Evolutionary conservation across 129 eudicot species (phyloP), one percentile per base, ranked within the genome.

Genomic region (Tanacetum coccineum): DNA sequence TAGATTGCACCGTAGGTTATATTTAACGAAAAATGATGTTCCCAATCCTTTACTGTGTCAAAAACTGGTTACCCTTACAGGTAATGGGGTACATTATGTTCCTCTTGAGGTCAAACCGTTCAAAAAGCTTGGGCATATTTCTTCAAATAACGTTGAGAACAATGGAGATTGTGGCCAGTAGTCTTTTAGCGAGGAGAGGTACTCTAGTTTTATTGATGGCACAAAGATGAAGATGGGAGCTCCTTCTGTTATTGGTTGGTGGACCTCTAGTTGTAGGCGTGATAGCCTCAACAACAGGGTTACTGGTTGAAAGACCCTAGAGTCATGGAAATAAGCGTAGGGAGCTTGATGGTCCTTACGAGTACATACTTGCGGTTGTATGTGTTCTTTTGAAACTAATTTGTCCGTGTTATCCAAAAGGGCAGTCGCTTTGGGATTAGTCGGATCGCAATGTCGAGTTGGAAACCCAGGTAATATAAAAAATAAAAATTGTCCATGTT

Each of bases 271-370:
- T 9, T n/a, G 76, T 3, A 68, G 68, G 12, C 63, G 62, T 4
- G 91, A 88, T 66, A 82, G 87, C 54, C 78, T 85, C 54, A 82
- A 85, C 10, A 86, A 82, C 49, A 82, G 48, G 40, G 42, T 86
- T 22, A 62, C 84, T 2, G 60, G 54, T 13, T 22, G 40, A 32
- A 51, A 22, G 25, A 22, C 2, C 25, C 25, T 22, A 22, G 2
- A 22, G 25, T 22, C 25, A 22, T 22, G 25, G 25, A 22, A 22
- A 22, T 22, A 22, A 32, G 47, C 39, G 5, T 9, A 13, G 50
- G 26, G 36, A 12, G 42, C 13, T 17, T 71, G 68, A 26, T 49
- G 17, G 40, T 60, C 28, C 25, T 26, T 61, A 21, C 18, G 60
- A 10, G 68, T 48, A 15, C 10, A 8, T 55, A 65, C 46, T 51